phyloP scores from a whole-genome alignment of 1,284 basidiomycete species.

The Ceratobasidium sp. region DNA sequence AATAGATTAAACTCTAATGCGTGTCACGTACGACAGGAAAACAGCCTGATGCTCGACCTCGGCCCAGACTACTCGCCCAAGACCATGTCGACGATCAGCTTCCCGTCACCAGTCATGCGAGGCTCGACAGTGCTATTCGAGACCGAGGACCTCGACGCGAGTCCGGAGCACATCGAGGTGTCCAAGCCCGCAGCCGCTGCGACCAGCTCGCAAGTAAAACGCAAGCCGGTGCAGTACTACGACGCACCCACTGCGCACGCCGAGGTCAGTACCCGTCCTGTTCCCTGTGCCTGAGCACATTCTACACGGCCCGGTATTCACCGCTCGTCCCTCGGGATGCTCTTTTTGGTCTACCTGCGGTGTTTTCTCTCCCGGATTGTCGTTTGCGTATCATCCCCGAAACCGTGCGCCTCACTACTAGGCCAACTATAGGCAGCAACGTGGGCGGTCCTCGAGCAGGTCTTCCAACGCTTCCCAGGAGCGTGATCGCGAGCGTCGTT shows the following conservation, averaged over 20 bases:
- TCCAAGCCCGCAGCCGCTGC: not conserved
- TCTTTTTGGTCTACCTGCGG: slow-evolving; percentile 8
- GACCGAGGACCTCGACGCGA: slow-evolving; percentile 23
- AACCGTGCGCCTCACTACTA: slow-evolving; percentile 32
- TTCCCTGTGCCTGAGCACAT: slow-evolving; percentile 7
- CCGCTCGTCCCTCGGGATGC: not conserved
- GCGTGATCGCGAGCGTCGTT: slow-evolving; percentile 13
- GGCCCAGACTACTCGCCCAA: slow-evolving; percentile 43
- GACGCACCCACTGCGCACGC: slow-evolving; percentile 25
- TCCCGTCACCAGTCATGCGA: slow-evolving; percentile 22
- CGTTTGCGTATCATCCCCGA: not conserved
- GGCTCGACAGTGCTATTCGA: slow-evolving; percentile 25
- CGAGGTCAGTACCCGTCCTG: slow-evolving; percentile 27
- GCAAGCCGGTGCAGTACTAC: slow-evolving; percentile 37
- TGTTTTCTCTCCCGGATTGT: not conserved
- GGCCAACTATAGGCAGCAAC: slow-evolving; percentile 39
- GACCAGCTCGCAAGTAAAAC: slow-evolving; percentile 4
- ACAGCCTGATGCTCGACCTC: slow-evolving; percentile 41
- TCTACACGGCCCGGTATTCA: slow-evolving; percentile 5
- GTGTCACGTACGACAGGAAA: slow-evolving; percentile 8
- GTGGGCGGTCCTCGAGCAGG: slow-evolving; percentile 43
- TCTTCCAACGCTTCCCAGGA: slow-evolving; percentile 37
- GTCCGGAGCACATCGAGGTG: slow-evolving; percentile 30
- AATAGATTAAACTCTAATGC: slow-evolving; percentile 13
- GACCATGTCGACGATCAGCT: slow-evolving; percentile 40